phyloP scores from a whole-genome alignment of 495 filamentous ascomycete genomes.

The Darksidea phi region DNA sequence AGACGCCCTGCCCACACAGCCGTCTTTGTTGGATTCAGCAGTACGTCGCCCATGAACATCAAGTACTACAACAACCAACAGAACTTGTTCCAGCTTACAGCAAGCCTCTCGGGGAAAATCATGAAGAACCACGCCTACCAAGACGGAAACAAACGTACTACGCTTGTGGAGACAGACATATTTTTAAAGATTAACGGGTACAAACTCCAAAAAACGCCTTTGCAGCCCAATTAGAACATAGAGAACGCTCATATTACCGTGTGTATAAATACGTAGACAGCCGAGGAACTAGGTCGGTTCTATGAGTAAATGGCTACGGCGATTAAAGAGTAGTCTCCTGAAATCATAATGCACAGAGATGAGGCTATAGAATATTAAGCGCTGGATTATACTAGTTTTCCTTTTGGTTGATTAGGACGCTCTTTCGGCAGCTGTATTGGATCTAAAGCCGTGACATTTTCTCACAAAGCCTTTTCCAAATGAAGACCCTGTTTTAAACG shows the following conservation, averaged over 20 bases:
- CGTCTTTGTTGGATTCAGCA: slow-evolving; percentile 38
- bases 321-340: neutral
- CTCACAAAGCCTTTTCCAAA: too few species aligned
- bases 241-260: slow-evolving; percentile 39
- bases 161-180: slow-evolving; percentile 42
- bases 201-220: too few species aligned
- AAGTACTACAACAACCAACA: slow-evolving; percentile 38
- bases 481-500: too few species aligned
- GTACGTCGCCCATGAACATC: slow-evolving; percentile 41
- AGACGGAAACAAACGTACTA: slow-evolving; percentile 45
- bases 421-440: too few species aligned
- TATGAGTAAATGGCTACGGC: slow-evolving; percentile 11
- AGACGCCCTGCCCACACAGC: slow-evolving; percentile 30
- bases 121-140: slow-evolving; percentile 44
- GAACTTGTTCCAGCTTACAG: slow-evolving; percentile 41
- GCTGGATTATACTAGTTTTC: too few species aligned
- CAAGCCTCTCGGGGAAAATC: slow-evolving; percentile 40
- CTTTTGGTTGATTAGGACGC: too few species aligned
- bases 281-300: slow-evolving; percentile 34
- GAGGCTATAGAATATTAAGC: too few species aligned
- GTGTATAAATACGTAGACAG: slow-evolving; percentile 36
- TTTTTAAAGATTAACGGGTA: slow-evolving; percentile 45
- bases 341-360: too few species aligned
- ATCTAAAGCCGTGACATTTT: too few species aligned
- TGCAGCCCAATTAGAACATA: slow-evolving; percentile 29